These are phyloP conservation scores for Colletotrichum abscissum DNA, from an alignment of 2,329 filamentous ascomycete species.

Conservation along the genomic window DNA sequence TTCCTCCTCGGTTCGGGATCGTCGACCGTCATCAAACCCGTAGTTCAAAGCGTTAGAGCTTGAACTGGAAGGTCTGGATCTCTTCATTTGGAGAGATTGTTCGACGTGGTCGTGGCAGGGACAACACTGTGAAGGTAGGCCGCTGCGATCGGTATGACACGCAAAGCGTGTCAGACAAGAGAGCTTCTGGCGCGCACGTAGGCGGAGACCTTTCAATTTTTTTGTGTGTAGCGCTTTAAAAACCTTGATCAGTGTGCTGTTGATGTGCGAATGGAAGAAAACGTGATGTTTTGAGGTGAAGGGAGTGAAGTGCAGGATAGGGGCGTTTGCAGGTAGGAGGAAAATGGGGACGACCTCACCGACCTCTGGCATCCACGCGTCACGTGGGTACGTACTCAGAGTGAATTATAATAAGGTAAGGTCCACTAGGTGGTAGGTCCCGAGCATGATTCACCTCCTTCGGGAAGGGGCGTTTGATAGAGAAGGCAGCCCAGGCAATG, in stretches of 20 bases:
- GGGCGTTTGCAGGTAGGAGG: neutral
- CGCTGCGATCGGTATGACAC: no score
- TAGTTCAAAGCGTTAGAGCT: neutral
- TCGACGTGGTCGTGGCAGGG: no score
- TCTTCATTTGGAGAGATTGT: no score
- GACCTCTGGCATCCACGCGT: neutral
- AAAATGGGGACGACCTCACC: neutral
- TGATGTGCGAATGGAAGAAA: neutral
- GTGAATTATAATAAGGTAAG: neutral
- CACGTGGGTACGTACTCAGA: neutral
- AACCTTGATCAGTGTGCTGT: no score
- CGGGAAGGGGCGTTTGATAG: neutral
- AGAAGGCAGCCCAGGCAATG: neutral
- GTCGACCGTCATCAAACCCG: neutral
- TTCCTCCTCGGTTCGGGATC: neutral
- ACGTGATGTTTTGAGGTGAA: neutral
- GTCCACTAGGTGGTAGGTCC: no score
- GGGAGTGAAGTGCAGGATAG: neutral
- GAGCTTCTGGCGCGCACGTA: no score
- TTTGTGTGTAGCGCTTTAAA: no score
- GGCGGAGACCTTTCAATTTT: no score
- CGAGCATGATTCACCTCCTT: neutral
- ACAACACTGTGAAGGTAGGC: no score
- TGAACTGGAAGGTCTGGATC: no score
- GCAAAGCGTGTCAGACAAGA: no score